phyloP scores from a whole-genome alignment of 164 flowering plant species.

The Magnolia changhungtana region DNA sequence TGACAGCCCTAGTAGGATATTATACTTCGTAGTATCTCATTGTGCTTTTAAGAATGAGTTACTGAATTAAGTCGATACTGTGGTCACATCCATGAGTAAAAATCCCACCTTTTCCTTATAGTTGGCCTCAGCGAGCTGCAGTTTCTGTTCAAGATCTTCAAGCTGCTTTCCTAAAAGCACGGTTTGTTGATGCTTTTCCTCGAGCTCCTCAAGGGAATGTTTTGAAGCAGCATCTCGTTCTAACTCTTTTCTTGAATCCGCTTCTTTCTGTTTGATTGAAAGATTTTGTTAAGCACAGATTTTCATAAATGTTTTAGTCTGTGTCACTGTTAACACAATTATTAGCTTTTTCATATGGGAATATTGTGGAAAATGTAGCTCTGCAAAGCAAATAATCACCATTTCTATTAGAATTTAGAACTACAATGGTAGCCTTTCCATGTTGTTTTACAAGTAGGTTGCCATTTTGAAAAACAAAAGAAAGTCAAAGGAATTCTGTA shows the following conservation, averaged over 20 bases:
- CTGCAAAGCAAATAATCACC: not conserved
- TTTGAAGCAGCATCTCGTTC: constrained; percentile 51
- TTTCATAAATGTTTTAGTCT: not conserved
- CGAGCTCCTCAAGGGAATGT: constrained; percentile 48
- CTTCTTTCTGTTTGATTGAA: constrained; percentile 49
- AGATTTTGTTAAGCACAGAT: constrained; percentile 10
- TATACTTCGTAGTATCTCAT: too few relatives aligned
- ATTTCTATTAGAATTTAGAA: not conserved
- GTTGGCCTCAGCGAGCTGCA: constrained; percentile 43
- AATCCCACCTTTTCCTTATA: constrained; percentile 45
- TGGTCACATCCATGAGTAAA: not conserved
- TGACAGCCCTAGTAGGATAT: too few relatives aligned
- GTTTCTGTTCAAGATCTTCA: constrained; percentile 60
- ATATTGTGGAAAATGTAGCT: not conserved
- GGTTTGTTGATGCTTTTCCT: constrained; percentile 55
- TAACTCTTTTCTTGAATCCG: constrained; percentile 36
- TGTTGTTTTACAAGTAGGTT: not conserved
- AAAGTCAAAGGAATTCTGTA: too few relatives aligned
- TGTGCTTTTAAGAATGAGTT: not conserved
- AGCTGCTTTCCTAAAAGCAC: constrained; percentile 43
- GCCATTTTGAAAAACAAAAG: not conserved
- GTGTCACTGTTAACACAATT: not conserved
- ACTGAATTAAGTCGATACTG: not conserved
- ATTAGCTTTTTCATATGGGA: too few relatives aligned
- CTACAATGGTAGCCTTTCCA: not conserved